phyloP scores from a whole-genome alignment of 768 basidiomycete genomes.

The Tricholoma furcatifolium region DNA sequence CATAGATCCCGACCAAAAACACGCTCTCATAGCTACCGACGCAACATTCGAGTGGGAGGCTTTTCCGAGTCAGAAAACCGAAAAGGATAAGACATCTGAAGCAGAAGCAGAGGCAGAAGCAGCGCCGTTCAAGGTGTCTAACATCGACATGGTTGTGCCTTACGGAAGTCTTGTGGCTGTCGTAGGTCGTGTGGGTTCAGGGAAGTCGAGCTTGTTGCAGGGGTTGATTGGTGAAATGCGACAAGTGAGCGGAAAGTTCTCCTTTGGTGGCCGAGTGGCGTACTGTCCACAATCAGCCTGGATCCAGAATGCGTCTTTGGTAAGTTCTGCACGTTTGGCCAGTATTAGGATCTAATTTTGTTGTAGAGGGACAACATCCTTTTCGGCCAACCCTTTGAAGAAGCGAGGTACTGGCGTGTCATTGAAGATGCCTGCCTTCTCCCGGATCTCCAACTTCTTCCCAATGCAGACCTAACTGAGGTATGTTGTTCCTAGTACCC shows the following conservation, averaged over 20 bases:
- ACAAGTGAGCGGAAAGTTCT: conserved; percentile 45
- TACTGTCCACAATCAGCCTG: conserved; percentile 77
- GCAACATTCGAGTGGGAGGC: conserved; percentile 68
- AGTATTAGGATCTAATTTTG: background rate
- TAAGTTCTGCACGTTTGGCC: conserved; percentile 23
- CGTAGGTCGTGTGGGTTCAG: conserved; percentile 69
- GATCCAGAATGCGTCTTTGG: conserved; percentile 71
- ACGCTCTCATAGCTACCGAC: conserved; percentile 49
- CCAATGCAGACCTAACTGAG: conserved; percentile 73
- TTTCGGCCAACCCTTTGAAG: conserved; percentile 65
- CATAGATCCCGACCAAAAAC: conserved; percentile 43
- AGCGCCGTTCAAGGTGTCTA: conserved; percentile 47
- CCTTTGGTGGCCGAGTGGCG: conserved; percentile 62
- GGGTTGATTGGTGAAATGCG: conserved; percentile 75
- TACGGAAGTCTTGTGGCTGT: conserved; percentile 61
- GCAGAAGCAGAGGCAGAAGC: background rate
- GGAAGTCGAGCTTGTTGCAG: conserved; percentile 61
- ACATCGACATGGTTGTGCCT: conserved; percentile 51
- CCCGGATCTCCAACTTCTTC: conserved; percentile 61
- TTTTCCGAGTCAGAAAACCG: conserved; percentile 8
- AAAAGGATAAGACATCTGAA: conserved; percentile 10
- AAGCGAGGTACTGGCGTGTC: conserved; percentile 63
- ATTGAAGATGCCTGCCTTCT: conserved; percentile 58
- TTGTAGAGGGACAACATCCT: conserved; percentile 60
- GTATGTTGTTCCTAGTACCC: conserved; percentile 28